Base-by-base conservation (phyloP, 371 early-diverging fungal species). In the Mucor lusitanicus region DNA sequence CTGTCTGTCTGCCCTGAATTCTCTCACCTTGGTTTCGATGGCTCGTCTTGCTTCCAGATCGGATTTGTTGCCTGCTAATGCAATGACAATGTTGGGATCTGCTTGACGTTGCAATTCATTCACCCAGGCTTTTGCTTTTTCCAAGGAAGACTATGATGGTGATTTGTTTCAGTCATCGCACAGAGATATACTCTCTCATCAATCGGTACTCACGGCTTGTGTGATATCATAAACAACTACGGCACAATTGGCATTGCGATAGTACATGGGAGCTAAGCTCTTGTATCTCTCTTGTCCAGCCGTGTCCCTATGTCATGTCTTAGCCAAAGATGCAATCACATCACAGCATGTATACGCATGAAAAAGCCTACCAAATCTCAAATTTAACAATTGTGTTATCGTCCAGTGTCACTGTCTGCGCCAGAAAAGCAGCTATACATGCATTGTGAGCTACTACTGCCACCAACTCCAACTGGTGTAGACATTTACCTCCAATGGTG, bases 181-280 rank as follows among this genome's bases (percentile, higher is more conserved):
- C n/a, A n/a, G n/a, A n/a, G 12, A 35, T 44, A 57, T 53, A 27
- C 11, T 2, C 13, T 2, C 27, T 33, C 0, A 27, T 3, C 25
- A 53, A 27, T 12, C 5, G 19, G 9, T 17, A 69, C 84, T 68
- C 84, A 89, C 91, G 57, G 90, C 79, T 82, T 97, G 96, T 35
- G 99, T 98, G 70, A 99, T 94, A 85, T 99, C 99, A 77, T 99
- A 99, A 13, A 95, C 97, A 28, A 98, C 96, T 2, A 97, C 92
- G 7, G 98, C 98, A 55, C 95, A 96, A 76, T 94, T 94, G 11
- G 99, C 99, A 75, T 97, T 97, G 62, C 99, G 88, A 80, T 99
- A 99, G 82, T 99, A 99, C 96, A 97, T 98, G 39, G 98, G 99
- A 54, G 99, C 99, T 73, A 99, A 91, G 71, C 93, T 92, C 91